Evolutionary conservation across 768 basidiomycete species (phyloP).

Genomic region (Podaxis sp.): DNA sequence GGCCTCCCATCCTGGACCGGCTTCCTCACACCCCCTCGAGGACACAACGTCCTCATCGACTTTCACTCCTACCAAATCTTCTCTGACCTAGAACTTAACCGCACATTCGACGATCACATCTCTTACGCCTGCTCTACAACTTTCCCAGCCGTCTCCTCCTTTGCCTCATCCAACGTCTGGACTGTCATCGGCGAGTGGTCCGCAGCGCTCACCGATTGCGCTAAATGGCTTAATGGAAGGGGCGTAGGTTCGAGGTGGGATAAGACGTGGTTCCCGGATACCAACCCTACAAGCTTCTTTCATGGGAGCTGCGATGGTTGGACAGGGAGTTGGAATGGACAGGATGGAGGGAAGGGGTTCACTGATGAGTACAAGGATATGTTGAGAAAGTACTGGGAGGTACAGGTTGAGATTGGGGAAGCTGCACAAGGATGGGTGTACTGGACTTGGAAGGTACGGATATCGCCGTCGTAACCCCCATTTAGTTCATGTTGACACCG

Average conservation of each 20-base stretch:
- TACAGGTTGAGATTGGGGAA: slow-evolving; percentile 73
- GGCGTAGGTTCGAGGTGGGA: slow-evolving; percentile 71
- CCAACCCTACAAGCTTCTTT: slow-evolving; percentile 29
- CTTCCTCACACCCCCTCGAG: slow-evolving; percentile 50
- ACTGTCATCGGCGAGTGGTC: slow-evolving; percentile 83
- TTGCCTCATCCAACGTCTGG: slow-evolving; percentile 56
- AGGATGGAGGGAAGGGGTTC: slow-evolving; percentile 33
- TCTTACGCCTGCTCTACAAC: slow-evolving; percentile 54
- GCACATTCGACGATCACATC: slow-evolving; percentile 55
- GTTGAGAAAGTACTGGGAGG: slow-evolving; percentile 75
- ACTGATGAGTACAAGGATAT: slow-evolving; percentile 59
- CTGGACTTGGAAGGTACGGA: slow-evolving; percentile 72
- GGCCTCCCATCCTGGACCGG: slow-evolving; percentile 54
- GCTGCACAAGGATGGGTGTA: slow-evolving; percentile 67
- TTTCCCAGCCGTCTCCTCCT: slow-evolving; percentile 30
- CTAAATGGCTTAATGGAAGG: slow-evolving; percentile 75
- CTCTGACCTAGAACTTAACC: slow-evolving; percentile 48
- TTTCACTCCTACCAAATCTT: slow-evolving; percentile 76
- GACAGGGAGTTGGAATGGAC: slow-evolving; percentile 46
- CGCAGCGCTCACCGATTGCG: slow-evolving; percentile 69
- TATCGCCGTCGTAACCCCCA: not conserved
- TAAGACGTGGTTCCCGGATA: slow-evolving; percentile 38
- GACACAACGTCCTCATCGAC: slow-evolving; percentile 63
- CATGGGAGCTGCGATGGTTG: slow-evolving; percentile 60
- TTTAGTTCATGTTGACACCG: not conserved